Evolutionary conservation across 1,284 basidiomycete species (phyloP), one percentile per base, ranked within the genome.

Genomic region (Sporisorium reilianum): DNA sequence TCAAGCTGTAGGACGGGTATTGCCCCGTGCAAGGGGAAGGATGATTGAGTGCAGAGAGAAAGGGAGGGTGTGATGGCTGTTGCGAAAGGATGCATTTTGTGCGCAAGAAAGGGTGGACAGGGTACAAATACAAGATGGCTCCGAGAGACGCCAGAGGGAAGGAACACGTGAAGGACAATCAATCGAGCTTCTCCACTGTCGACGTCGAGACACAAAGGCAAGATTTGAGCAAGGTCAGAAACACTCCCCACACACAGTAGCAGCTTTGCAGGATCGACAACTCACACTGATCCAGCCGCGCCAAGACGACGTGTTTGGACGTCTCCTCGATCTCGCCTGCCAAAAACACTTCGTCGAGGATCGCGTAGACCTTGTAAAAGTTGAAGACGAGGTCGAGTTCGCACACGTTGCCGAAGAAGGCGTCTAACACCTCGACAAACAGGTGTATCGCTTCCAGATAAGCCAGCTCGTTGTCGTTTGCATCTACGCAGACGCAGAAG

Each of bases 271-370:
- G 8, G 16, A 3, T 18, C 5, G 16, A 22, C 18, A 20, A 78
- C 81, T 65, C 64, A 82, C 81, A 45, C 38, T 79, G 71, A 48
- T 97, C 95, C 55, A 99, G 86, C 61, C 95, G 89, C 44, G 91
- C 89, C 36, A 99, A 87, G 0, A 99, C 94, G 20, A 97, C 95
- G 55, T 94, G 92, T 85, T 97, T 97, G 85, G 92, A 94, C 23
- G 96, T 98, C 86, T 99, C 97, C 86, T 98, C 94, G 50, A 99
- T 93, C 86, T 98, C 96, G 14, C 97, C 97, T 2, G 96, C 96
- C n/a, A 99, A 88, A 87, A 99, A 98, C 49, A 98, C 93, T 83
- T 99, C 96, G 85, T 99, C 97, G 61, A 99, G 88, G 60, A 99
- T 97, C 1, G 97, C 94, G 80, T 97, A 97, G 61, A 91, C 94